Conservation (phyloP, 495 filamentous ascomycete genomes). For the Aspergillus bertholletiae region DNA sequence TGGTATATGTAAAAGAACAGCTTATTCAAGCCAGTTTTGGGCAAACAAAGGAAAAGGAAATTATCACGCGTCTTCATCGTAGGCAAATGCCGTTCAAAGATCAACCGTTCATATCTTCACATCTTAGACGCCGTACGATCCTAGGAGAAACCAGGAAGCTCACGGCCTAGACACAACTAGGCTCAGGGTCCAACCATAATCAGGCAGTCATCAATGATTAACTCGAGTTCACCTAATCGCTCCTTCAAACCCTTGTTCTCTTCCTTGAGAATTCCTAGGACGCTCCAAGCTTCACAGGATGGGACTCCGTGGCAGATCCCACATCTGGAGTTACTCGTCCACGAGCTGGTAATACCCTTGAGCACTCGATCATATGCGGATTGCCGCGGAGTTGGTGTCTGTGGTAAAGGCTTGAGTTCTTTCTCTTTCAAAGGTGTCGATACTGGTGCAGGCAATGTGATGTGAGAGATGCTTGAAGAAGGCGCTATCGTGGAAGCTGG, state of each 20-base stretch:
- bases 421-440: conserved; percentile 17
- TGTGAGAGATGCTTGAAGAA: conserved; percentile 37
- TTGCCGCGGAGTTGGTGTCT: conserved; percentile 23
- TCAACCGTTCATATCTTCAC: not conserved
- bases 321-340: conserved; percentile 42
- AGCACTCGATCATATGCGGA: conserved; percentile 41
- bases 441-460: conserved; percentile 29
- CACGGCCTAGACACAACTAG: not conserved
- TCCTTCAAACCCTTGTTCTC: conserved; percentile 72
- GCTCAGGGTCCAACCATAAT: conserved; percentile 52
- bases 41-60: not conserved
- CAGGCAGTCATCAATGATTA: conserved; percentile 67
- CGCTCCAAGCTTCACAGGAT: conserved; percentile 66
- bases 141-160: not conserved
- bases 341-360: conserved; percentile 37
- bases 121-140: not conserved
- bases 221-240: conserved; percentile 62
- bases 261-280: conserved; percentile 63
- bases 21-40: not conserved
- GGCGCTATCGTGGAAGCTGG: conserved; percentile 46
- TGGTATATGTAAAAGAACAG: not conserved
- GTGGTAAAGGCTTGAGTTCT: conserved; percentile 16
- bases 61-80: not conserved
- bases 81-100: not conserved
- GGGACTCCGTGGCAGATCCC: conserved; percentile 59